phyloP scores from a whole-genome alignment of 805 yeast species.

The Candida morakotiae region DNA sequence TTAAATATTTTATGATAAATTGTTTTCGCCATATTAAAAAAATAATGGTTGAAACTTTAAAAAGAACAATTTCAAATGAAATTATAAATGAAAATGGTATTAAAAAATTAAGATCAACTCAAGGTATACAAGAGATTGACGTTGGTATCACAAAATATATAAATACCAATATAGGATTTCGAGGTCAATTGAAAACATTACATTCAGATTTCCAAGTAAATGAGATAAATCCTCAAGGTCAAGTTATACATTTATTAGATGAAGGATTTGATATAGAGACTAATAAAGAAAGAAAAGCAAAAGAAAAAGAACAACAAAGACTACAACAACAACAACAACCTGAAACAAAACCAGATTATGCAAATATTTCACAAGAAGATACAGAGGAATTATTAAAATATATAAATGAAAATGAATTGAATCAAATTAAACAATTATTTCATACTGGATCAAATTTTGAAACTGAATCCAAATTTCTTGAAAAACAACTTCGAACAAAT shows the following conservation, averaged over 20 bases:
- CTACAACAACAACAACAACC: constrained; percentile 29
- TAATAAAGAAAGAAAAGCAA: constrained; percentile 44
- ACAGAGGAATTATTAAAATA: constrained; percentile 44
- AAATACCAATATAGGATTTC: constrained; percentile 54
- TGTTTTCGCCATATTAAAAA: constrained; percentile 5
- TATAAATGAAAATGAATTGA: constrained; percentile 61
- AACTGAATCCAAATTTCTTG: constrained; percentile 53
- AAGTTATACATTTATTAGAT: constrained; percentile 72
- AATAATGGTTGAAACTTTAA: constrained; percentile 2
- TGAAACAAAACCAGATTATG: constrained; percentile 16
- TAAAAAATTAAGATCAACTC: neutral
- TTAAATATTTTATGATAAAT: constrained; percentile 2
- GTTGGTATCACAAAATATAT: constrained; percentile 84
- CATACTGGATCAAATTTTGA: constrained; percentile 50
- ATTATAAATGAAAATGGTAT: neutral
- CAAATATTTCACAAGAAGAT: constrained; percentile 34
- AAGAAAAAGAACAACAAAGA: constrained; percentile 31
- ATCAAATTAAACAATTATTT: constrained; percentile 51
- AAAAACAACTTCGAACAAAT: constrained; percentile 69
- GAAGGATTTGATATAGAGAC: constrained; percentile 54
- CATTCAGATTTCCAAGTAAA: constrained; percentile 93
- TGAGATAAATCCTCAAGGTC: constrained; percentile 68
- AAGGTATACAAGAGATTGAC: constrained; percentile 20
- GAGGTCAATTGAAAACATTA: constrained; percentile 79
- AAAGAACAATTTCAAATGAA: constrained; percentile 1